Evolutionary conservation across 2,329 filamentous ascomycete genomes (phyloP), one percentile per base, ranked within the genome.

Genomic region (Didymella pomorum): DNA sequence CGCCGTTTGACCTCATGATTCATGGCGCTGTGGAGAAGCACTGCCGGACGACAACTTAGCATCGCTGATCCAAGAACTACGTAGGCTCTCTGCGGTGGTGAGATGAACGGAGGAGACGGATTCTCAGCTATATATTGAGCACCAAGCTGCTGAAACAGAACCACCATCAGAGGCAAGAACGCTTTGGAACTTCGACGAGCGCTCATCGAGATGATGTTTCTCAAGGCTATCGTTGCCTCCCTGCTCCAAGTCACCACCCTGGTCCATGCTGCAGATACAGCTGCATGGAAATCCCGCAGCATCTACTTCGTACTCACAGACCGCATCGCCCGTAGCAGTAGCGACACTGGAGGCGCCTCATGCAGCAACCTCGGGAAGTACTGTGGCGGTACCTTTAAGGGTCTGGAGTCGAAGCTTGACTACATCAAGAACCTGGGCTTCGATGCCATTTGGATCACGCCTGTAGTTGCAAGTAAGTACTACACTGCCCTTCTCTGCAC

Each of bases 321-420:
- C 56, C 73, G 74, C 20, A 58, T 76, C 54, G 73, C 74, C 54
- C 71, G 72, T 31, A 71, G 67, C 60, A 74, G 68, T 53, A 69
- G 61, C 45, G 74, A 76, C 41, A 68, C 62, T 23, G 72, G 72
- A n/a, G 72, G 71, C n/a, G 44, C 50, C 26, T 47, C 70, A 43
- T 76, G 74, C 58, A 52, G 64, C 39, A 66, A 74, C 48, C 65
- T 75, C 20, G 70, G 70, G 3, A 66, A 69, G 52, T 83, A 83
- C 61, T 85, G 83, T 60, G 83, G 83, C 45, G 82, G 82, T 10
- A 83, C 81, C 21, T 84, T 80, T 78, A 74, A 77, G 60, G 81
- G 82, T 8, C 78, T 82, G 4, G 79, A 81, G 56, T 73, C 78
- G 35, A 76, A 80, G 23, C 72, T 84, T 9, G 81, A 83, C 64